Evolutionary conservation across 2,329 filamentous ascomycete species (phyloP), one percentile per base, ranked within the genome.

Genomic region (Parastagonospora avenae): DNA sequence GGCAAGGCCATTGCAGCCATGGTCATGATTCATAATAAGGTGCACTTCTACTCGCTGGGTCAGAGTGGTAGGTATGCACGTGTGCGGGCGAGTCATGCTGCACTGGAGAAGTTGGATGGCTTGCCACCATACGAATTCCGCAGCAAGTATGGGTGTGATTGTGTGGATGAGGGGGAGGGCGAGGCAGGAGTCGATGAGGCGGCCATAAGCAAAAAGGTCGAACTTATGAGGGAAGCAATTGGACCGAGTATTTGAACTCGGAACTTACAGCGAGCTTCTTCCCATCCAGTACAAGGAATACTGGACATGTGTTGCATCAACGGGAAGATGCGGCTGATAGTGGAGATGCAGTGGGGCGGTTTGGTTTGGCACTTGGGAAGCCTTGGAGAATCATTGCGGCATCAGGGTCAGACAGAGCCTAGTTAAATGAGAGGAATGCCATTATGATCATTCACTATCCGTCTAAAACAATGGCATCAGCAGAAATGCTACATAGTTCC

Each of bases 11-110:
- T 92, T 5, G 77, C 90, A 0, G 89, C 88, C 6, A 91, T 85
- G 19, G 80, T 96, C 7, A 80, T 95, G 67, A 81, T 97, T 11
- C 93, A 97, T 66, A 82, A 85, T 10, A 71, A 80, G 36, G 82
- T 92, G 8, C 73, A 90, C n/a, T 83, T 85, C 1, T 79, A 85
- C 55, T 83, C 80, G 1, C 77, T 79, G 31, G 84, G 84, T 1
- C 83, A 80, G 58, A 91, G 86, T 43, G 82, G 83, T 0, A 80
- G 89, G 40, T 89, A 92, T 72, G 91, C 90, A 0, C 92, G 92
- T 73, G 72, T 89, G 4, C 79, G 79, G 10, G 88, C 84, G 1
- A 86, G 88, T 10, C 82, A 85, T 58, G 76, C 77, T 54, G 86
- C 86, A 1, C 58, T 89, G 43, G 70, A 75, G 57, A 67, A 52